These are phyloP conservation scores for Stereum hirsutum DNA, from an alignment of 1,284 basidiomycete species.

Conservation along the genomic window DNA sequence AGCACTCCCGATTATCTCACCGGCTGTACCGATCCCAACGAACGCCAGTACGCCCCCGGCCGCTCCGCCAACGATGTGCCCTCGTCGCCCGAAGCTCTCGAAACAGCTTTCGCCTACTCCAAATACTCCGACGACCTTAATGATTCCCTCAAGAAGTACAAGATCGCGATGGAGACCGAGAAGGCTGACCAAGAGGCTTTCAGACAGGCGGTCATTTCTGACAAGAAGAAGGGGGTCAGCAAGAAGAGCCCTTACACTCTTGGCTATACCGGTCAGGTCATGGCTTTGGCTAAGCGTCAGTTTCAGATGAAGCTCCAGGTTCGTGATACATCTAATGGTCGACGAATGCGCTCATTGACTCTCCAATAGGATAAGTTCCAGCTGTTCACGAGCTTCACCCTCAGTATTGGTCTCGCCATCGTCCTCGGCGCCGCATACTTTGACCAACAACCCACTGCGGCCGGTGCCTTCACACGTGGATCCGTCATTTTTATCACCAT, in stretches of 20 bases:
- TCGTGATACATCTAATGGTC: too few relatives aligned
- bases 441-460: constrained; percentile 62
- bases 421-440: constrained; percentile 74
- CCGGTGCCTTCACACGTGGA: constrained; percentile 83
- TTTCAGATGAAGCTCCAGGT: constrained; percentile 78
- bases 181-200: constrained; percentile 69
- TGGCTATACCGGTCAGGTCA: constrained; percentile 67
- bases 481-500: constrained; percentile 74
- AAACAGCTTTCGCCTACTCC: constrained; percentile 57
- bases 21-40: constrained; percentile 81
- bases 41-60: constrained; percentile 76
- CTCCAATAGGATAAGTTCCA: too few relatives aligned
- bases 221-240: constrained; percentile 79
- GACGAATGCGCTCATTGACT: too few relatives aligned
- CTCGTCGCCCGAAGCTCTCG: constrained; percentile 64
- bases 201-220: constrained; percentile 63
- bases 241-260: constrained; percentile 86
- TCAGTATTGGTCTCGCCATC: constrained; percentile 58
- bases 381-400: constrained; percentile 59
- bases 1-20: constrained; percentile 75
- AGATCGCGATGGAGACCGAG: constrained; percentile 50
- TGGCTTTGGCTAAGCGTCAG: constrained; percentile 66
- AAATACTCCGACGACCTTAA: constrained; percentile 38
- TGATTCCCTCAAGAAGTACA: constrained; percentile 54
- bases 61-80: constrained; percentile 60